Evolutionary conservation across 2,329 filamentous ascomycete species (phyloP).

Genomic region (Dryadomyces quercus-mongolicae): DNA sequence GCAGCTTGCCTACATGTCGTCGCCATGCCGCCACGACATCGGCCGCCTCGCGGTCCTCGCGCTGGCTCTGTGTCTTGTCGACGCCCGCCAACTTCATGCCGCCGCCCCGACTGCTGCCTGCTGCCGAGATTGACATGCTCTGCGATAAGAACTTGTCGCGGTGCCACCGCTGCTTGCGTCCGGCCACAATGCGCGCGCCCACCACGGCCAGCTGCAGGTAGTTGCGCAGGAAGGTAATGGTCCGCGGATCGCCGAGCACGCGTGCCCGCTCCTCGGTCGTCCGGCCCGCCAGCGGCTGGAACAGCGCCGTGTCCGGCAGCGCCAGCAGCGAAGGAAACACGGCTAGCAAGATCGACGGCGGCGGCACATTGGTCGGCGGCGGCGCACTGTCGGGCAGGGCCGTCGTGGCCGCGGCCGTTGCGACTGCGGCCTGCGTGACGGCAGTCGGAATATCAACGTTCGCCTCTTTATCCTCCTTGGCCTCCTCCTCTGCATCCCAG

Average conservation of each 20-base stretch:
- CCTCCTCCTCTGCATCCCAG: constrained; percentile 32
- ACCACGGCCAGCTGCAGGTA: constrained; percentile 55
- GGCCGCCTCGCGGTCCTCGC: constrained; percentile 74
- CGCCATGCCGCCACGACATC: constrained; percentile 69
- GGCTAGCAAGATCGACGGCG: constrained; percentile 70
- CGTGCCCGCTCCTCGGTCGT: constrained; percentile 45
- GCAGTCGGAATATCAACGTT: neutral
- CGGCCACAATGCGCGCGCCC: constrained; percentile 70
- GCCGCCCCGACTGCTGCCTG: constrained; percentile 57
- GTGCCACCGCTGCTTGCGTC: constrained; percentile 81
- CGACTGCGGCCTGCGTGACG: constrained; percentile 1
- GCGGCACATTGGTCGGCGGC: constrained; percentile 78
- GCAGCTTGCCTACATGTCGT: constrained; percentile 60
- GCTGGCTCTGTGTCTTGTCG: constrained; percentile 68
- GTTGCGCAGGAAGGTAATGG: constrained; percentile 49
- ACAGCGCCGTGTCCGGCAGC: constrained; percentile 50
- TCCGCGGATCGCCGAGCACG: constrained; percentile 50
- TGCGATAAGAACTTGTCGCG: constrained; percentile 75
- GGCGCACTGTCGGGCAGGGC: constrained; percentile 23
- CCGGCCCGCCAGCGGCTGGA: constrained; percentile 51
- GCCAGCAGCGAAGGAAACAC: constrained; percentile 62
- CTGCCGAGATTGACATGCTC: constrained; percentile 70
- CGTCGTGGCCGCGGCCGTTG: neutral
- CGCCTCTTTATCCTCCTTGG: constrained; percentile 19
- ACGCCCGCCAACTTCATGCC: constrained; percentile 80